phyloP scores from a whole-genome alignment of 345 rosid species.

The Euphorbia peplus region DNA sequence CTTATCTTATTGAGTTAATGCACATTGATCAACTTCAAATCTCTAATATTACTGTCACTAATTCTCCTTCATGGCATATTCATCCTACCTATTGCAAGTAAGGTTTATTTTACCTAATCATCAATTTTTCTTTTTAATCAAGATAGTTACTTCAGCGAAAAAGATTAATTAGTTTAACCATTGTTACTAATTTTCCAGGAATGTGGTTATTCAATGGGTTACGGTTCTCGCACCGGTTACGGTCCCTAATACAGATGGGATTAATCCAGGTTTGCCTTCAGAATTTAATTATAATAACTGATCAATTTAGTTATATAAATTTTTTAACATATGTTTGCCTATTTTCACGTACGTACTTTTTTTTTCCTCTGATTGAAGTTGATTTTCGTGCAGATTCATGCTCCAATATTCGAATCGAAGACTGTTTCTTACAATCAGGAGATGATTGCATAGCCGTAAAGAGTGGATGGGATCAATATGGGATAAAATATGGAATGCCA shows the following conservation, averaged over 20 bases:
- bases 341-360: neutral
- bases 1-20: slow-evolving; percentile 53
- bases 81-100: slow-evolving; percentile 67
- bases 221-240: slow-evolving; percentile 63
- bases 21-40: slow-evolving; percentile 39
- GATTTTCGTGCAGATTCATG: slow-evolving; percentile 67
- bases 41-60: slow-evolving; percentile 48
- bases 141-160: too few species aligned
- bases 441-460: slow-evolving; percentile 81
- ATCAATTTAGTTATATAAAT: too few species aligned
- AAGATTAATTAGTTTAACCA: too few species aligned
- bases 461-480: slow-evolving; percentile 79
- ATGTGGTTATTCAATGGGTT: slow-evolving; percentile 47
- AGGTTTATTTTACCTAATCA: too few species aligned
- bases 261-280: slow-evolving; percentile 57
- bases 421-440: slow-evolving; percentile 59
- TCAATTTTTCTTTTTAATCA: too few species aligned
- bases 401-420: slow-evolving; percentile 55
- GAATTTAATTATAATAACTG: too few species aligned
- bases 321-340: too few species aligned
- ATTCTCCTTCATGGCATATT: slow-evolving; percentile 61
- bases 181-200: too few species aligned
- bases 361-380: neutral
- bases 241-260: slow-evolving; percentile 84
- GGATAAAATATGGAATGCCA: slow-evolving; percentile 51